phyloP scores from a whole-genome alignment of 805 yeast genomes.

The Ogataea pilisensis region DNA sequence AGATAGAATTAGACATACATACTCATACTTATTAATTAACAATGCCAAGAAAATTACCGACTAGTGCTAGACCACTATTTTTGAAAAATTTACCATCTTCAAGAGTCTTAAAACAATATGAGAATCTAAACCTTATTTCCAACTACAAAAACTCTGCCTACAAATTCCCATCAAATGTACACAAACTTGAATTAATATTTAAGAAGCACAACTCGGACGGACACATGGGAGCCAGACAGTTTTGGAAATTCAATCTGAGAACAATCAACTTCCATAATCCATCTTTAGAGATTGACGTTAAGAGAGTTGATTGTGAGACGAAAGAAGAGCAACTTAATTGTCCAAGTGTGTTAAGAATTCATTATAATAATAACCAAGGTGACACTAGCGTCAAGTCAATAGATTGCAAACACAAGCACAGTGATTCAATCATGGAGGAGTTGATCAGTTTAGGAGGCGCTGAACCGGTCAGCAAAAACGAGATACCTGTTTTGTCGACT shows the following conservation, averaged over 20 bases:
- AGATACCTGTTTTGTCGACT: conserved; percentile 33
- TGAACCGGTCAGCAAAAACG: conserved; percentile 41
- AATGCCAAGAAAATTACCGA: conserved; percentile 20
- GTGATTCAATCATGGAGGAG: conserved; percentile 52
- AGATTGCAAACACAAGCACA: conserved; percentile 49
- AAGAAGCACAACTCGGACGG: conserved; percentile 46
- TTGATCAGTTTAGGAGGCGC: conserved; percentile 52
- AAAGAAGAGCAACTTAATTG: conserved; percentile 40
- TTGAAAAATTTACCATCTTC: conserved; percentile 36
- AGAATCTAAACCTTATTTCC: conserved; percentile 47
- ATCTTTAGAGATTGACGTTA: conserved; percentile 54
- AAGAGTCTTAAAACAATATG: conserved; percentile 43
- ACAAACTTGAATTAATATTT: conserved; percentile 49
- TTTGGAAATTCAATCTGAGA: conserved; percentile 74
- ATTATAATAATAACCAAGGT: conserved; percentile 33
- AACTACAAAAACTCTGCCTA: conserved; percentile 42
- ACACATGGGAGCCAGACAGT: conserved; percentile 64
- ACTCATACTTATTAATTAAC: too few relatives aligned
- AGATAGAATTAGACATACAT: too few relatives aligned
- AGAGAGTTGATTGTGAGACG: conserved; percentile 43
- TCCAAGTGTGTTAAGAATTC: conserved; percentile 44
- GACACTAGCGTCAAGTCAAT: conserved; percentile 29
- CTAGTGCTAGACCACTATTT: conserved; percentile 22
- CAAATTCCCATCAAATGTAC: conserved; percentile 33
- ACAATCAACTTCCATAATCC: conserved; percentile 82